Conservation (phyloP, 2,329 filamentous ascomycete species). For the Sarocladium oryzae region DNA sequence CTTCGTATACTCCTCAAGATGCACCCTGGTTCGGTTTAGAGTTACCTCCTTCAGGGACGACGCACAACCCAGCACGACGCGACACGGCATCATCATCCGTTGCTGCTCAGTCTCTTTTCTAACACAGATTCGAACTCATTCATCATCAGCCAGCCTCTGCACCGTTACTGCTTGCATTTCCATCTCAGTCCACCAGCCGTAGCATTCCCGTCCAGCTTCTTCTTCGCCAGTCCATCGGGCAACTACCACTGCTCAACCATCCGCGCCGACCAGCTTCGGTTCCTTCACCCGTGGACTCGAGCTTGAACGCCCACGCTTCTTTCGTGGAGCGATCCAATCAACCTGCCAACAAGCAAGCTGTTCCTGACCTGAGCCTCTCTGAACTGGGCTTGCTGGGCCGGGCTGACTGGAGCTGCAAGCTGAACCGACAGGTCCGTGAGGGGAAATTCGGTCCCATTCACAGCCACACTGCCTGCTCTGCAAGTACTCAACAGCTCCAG, state of each 20-base stretch:
- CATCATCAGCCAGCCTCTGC: no score
- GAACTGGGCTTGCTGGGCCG: not conserved
- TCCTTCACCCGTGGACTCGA: not conserved
- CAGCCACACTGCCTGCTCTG: not conserved
- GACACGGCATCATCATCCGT: not conserved
- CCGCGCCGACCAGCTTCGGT: not conserved
- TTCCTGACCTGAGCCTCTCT: not conserved
- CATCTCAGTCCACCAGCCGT: no score
- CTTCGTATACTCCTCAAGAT: not conserved
- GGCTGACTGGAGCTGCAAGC: not conserved
- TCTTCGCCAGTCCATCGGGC: not conserved
- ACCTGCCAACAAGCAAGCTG: no score
- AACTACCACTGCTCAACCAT: no score
- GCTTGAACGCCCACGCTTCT: no score
- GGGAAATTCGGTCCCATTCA: not conserved
- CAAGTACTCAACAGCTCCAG: not conserved
- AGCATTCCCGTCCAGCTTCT: not conserved
- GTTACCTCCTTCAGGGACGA: not conserved
- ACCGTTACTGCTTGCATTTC: no score
- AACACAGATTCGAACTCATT: no score
- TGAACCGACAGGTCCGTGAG: not conserved
- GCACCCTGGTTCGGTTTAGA: not conserved
- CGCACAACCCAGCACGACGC: not conserved
- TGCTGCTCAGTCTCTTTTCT: not conserved
- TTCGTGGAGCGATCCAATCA: no score